Evolutionary conservation across 2,329 filamentous ascomycete genomes (phyloP), one percentile per base, ranked within the genome.

Genomic region (Phialophora verrucosa): DNA sequence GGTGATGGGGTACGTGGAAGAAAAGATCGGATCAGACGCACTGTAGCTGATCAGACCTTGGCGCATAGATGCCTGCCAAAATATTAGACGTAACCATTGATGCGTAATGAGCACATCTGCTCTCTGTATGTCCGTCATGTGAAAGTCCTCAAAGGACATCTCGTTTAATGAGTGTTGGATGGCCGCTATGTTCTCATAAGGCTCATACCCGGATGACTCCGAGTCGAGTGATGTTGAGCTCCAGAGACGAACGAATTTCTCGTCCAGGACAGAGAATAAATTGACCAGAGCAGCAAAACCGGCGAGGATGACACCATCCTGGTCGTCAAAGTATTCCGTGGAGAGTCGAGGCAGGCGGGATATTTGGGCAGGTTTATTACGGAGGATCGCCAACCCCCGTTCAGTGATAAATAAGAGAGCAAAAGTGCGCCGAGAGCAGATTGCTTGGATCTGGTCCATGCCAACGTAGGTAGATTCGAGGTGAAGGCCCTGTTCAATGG

Each of bases 41-140:
- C 81, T 82, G 63, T 83, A 88, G 29, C 86, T 88, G 27, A 91
- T 81, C 17, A 88, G 84, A 4, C 87, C 86, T 70, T 90, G 88
- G 25, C 85, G 85, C 73, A 90, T 89, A 2, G 87, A 88, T 1
- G 88, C 83, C 72, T 90, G 89, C 89, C 89, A 91, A 32, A 90
- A 85, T 76, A 90, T 89, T 0, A 88, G 85, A n/a, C 87, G 82
- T 2, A 91, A 80, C 89, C 89, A 91, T 73, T 90, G 87, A 73
- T 90, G 88, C 1, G 87, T 90, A 44, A 89, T 85, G 32, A 88
- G 82, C 17, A 91, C 80, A 67, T 91, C 87, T 1, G 88, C 88
- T 64, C 87, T 88, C 69, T 91, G 88, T 49, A 85, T 85, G 66
- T 88, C 85, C 0, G 88, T 89, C 25, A 80, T 77, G 53, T 84